phyloP scores from a whole-genome alignment of 2,329 filamentous ascomycete species.

The Hymenoscyphus salicellus region DNA sequence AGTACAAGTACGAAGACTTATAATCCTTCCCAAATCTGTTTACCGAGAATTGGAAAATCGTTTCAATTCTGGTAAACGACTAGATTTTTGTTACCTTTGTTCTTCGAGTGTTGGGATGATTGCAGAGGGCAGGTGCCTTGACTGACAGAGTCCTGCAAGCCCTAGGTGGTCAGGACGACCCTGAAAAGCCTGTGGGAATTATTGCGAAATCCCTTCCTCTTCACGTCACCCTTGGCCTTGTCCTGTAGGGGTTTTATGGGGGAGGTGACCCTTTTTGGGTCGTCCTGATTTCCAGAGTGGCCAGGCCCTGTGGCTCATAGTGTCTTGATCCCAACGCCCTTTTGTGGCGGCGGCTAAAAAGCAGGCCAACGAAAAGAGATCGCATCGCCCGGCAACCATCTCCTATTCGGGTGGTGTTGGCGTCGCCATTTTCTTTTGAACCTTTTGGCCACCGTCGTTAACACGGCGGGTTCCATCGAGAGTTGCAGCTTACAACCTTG shows the following conservation, averaged over 20 bases:
- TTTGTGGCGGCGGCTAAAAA: not conserved
- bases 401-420: not conserved
- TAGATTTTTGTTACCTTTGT: too few relatives aligned
- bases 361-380: not conserved
- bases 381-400: not conserved
- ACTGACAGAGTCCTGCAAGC: too few relatives aligned
- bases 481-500: not conserved
- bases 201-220: not conserved
- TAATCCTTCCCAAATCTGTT: too few relatives aligned
- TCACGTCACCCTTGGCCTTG: not conserved
- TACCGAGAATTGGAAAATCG: too few relatives aligned
- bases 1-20: too few relatives aligned
- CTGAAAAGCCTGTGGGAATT: not conserved
- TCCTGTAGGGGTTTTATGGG: not conserved
- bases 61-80: too few relatives aligned
- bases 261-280: not conserved
- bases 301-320: not conserved
- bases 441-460: not conserved
- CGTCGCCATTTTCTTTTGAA: constrained; percentile 2
- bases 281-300: not conserved
- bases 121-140: too few relatives aligned
- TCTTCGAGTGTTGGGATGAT: not conserved
- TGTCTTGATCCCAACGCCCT: not conserved
- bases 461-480: not conserved
- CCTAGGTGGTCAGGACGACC: not conserved